These are phyloP conservation scores for Arthroderma sp. DNA, from an alignment of 2,329 filamentous ascomycete genomes.

Conservation along the genomic window DNA sequence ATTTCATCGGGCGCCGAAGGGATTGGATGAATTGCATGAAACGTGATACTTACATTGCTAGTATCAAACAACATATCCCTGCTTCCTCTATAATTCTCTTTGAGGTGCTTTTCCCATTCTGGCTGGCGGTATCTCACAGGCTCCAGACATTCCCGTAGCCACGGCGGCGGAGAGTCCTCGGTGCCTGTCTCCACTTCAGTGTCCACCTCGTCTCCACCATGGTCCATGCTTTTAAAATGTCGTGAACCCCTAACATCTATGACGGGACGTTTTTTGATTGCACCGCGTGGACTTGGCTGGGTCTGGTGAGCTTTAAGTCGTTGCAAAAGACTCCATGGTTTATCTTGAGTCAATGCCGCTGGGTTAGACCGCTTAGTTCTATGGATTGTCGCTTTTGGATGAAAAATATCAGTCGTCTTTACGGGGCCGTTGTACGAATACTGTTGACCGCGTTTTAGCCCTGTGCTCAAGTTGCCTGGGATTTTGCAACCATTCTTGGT, in stretches of 20 bases:
- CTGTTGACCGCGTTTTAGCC: not conserved
- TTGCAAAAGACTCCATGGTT: not conserved
- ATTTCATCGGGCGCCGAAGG: not conserved
- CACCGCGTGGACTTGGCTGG: not conserved
- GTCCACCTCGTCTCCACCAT: not conserved
- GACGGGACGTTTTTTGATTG: not conserved
- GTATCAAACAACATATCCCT: constrained; percentile 21
- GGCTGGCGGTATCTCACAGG: not conserved
- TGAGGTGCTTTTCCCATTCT: not conserved
- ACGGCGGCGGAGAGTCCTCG: not conserved
- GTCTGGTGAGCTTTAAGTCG: not conserved
- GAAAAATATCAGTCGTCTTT: not conserved
- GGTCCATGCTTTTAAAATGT: not conserved
- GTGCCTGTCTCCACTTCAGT: not conserved
- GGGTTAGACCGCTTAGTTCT: not conserved
- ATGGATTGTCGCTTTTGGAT: too few species aligned
- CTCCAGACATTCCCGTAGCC: not conserved
- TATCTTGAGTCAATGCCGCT: not conserved
- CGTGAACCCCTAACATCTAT: not conserved
- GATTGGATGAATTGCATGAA: not conserved
- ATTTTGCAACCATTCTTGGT: not conserved
- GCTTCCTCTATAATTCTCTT: not conserved
- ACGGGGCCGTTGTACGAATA: not conserved
- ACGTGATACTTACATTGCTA: constrained; percentile 20
- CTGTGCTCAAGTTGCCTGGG: not conserved